Evolutionary conservation across 2,329 filamentous ascomycete genomes (phyloP).

Genomic region (Cryphonectria carpinicola): DNA sequence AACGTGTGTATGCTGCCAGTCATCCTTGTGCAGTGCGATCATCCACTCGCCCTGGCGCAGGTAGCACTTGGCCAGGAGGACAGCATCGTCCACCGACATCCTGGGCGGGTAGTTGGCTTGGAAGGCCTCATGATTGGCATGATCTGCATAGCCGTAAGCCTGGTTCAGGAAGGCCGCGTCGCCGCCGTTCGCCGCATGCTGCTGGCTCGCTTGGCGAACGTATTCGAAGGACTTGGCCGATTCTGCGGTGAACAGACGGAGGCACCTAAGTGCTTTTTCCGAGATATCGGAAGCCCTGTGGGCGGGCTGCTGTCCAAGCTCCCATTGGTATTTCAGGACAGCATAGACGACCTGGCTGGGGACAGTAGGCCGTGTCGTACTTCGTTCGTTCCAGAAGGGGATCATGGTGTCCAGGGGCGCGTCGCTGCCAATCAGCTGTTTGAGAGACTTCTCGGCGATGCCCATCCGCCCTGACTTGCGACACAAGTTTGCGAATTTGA

Average conservation of each 20-base stretch:
- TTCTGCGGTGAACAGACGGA: constrained; percentile 65
- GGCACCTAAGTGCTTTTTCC: constrained; percentile 61
- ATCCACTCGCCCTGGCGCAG: constrained; percentile 97
- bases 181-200: constrained; percentile 49
- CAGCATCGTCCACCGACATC: constrained; percentile 62
- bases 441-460: constrained; percentile 91
- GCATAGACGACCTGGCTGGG: constrained; percentile 89
- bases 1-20: constrained; percentile 87
- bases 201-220: constrained; percentile 54
- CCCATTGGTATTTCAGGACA: constrained; percentile 97
- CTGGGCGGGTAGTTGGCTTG: constrained; percentile 50
- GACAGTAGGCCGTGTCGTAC: constrained; percentile 46
- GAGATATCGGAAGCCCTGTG: constrained; percentile 49
- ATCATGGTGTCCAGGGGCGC: constrained; percentile 64
- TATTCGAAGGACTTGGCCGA: constrained; percentile 59
- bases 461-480: constrained; percentile 95
- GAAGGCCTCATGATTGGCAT: constrained; percentile 48
- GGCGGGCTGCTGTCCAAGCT: constrained; percentile 68
- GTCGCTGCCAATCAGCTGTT: constrained; percentile 81
- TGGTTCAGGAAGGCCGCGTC: constrained; percentile 43
- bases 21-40: constrained; percentile 78
- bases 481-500: constrained; percentile 98
- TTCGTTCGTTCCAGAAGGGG: constrained; percentile 59
- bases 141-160: constrained; percentile 57
- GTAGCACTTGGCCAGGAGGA: constrained; percentile 91